Percentiles rank a stretch among this genome's conserved stretches.
Conservation (phyloP, 2,329 filamentous ascomycete species). For the Phialocephala sp. region DNA sequence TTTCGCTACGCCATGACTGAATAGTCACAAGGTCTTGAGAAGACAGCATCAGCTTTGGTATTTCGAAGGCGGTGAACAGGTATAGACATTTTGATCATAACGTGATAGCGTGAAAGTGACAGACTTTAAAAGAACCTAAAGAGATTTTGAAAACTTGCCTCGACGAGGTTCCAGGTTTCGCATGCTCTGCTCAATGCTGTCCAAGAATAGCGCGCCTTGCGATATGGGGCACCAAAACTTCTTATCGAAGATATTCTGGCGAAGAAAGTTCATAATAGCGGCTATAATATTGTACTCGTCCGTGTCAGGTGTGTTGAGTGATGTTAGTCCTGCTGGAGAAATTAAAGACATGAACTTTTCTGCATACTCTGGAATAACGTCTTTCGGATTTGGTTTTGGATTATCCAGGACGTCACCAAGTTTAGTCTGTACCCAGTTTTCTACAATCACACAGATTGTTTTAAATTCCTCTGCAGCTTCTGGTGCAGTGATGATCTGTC, state of each 20-base stretch:
- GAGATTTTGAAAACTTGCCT: slow-evolving; percentile 13
- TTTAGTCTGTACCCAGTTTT: slow-evolving; percentile 24
- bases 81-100: no score
- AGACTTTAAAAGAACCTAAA: neutral
- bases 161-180: slow-evolving; percentile 22
- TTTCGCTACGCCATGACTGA: slow-evolving; percentile 26
- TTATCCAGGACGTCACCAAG: slow-evolving; percentile 21
- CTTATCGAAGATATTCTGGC: slow-evolving; percentile 17
- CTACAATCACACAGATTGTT: slow-evolving; percentile 19
- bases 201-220: slow-evolving; percentile 14
- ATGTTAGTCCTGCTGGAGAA: slow-evolving; percentile 14
- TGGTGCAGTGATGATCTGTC: slow-evolving; percentile 19
- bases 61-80: no score
- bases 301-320: slow-evolving; percentile 18
- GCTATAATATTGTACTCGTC: slow-evolving; percentile 29
- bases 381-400: neutral
- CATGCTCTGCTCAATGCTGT: slow-evolving; percentile 22
- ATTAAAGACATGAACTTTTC: slow-evolving; percentile 19
- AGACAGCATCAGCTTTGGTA: neutral
- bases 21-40: slow-evolving; percentile 14
- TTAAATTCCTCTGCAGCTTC: slow-evolving; percentile 25
- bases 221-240: slow-evolving; percentile 25
- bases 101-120: no score
- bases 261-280: slow-evolving; percentile 24
- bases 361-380: neutral